phyloP scores from a whole-genome alignment of 768 basidiomycete species.

The Pleurotus giganteus region DNA sequence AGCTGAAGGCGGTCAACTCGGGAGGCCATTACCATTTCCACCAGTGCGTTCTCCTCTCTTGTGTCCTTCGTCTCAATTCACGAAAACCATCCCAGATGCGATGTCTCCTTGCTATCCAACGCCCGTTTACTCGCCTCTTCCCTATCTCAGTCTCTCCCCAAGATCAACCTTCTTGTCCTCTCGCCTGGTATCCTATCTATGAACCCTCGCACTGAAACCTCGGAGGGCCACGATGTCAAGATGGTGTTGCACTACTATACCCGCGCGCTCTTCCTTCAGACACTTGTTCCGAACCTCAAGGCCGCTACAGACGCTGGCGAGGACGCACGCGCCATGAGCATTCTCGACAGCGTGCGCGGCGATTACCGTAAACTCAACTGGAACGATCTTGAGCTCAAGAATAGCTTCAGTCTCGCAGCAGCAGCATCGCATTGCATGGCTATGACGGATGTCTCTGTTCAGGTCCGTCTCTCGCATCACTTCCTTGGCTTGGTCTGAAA shows the following conservation, averaged over 20 bases:
- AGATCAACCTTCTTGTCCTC: slow-evolving; percentile 53
- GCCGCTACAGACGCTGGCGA: slow-evolving; percentile 44
- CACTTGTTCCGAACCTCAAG: slow-evolving; percentile 41
- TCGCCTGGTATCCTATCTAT: slow-evolving; percentile 40
- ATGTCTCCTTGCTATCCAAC: slow-evolving; percentile 51
- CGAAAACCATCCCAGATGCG: slow-evolving; percentile 52
- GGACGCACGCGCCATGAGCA: slow-evolving; percentile 47
- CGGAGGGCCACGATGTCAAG: slow-evolving; percentile 43
- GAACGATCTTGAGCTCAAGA: slow-evolving; percentile 52
- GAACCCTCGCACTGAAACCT: slow-evolving; percentile 37
- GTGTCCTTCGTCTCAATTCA: background rate
- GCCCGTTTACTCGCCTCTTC: slow-evolving; percentile 31
- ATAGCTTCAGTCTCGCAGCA: slow-evolving; percentile 33
- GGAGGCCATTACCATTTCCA: slow-evolving; percentile 11
- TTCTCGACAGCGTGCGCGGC: slow-evolving; percentile 33
- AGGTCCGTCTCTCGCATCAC: slow-evolving; percentile 27
- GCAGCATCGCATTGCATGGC: slow-evolving; percentile 35
- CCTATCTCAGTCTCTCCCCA: slow-evolving; percentile 31
- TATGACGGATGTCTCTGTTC: slow-evolving; percentile 54
- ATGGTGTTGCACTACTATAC: slow-evolving; percentile 50
- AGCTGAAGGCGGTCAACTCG: slow-evolving; percentile 26
- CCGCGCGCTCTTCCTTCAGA: slow-evolving; percentile 47
- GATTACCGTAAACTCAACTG: slow-evolving; percentile 34
- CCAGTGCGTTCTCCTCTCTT: background rate
- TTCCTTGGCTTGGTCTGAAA: background rate